Percentiles rank a stretch among this genome's conserved stretches.
Conservation (phyloP, 805 yeast genomes). For the Candida oleophila region DNA sequence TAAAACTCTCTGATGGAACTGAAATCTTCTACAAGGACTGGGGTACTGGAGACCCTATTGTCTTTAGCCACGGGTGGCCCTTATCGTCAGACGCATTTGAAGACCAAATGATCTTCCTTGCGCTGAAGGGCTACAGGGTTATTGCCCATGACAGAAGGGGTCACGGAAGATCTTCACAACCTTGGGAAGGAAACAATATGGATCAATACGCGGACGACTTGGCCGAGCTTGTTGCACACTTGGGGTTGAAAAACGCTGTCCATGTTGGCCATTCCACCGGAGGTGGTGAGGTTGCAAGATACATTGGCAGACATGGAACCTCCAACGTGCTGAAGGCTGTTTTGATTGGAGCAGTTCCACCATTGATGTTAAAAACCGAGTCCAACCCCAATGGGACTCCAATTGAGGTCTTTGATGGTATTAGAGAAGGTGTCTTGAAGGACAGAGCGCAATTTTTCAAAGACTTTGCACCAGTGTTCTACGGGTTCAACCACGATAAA, state of each 20-base stretch:
- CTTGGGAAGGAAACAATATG: conserved; percentile 16
- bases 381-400: conserved; percentile 12
- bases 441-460: conserved; percentile 15
- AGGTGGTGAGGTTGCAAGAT: conserved; percentile 17
- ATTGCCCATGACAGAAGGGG: conserved; percentile 18
- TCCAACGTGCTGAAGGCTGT: conserved; percentile 12
- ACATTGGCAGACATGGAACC: conserved; percentile 14
- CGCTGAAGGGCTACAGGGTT: conserved; percentile 15
- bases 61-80: conserved; percentile 19
- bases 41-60: conserved; percentile 15
- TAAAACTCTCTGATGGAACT: conserved; percentile 13
- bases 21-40: conserved; percentile 16
- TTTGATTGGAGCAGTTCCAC: conserved; percentile 17
- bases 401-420: conserved; percentile 12
- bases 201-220: conserved; percentile 18
- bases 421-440: conserved; percentile 12
- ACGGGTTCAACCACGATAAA: conserved; percentile 11
- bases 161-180: conserved; percentile 17
- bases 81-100: conserved; percentile 16
- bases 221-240: conserved; percentile 14
- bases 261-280: conserved; percentile 19
- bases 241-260: conserved; percentile 12
- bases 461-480: conserved; percentile 13
- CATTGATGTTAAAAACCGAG: conserved; percentile 13
- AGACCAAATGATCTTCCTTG: conserved; percentile 16